These are phyloP conservation scores for Paraconiothyrium sp. DNA, from an alignment of 2,329 filamentous ascomycete species.

Conservation along the genomic window DNA sequence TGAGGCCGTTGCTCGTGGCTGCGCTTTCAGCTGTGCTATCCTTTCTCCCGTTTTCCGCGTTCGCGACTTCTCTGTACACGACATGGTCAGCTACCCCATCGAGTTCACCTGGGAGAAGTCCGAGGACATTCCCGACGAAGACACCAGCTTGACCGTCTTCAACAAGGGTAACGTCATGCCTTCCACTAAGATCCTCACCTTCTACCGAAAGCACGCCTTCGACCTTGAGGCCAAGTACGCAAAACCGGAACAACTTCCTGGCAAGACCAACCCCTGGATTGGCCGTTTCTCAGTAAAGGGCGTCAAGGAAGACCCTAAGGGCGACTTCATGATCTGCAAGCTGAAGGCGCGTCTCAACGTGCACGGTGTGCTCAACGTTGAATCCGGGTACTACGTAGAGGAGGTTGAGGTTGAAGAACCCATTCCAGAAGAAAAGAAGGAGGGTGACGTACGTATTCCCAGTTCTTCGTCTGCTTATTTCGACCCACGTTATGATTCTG, in stretches of 20 bases:
- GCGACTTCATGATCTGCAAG: conserved; percentile 99
- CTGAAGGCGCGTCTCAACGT: conserved; percentile 97
- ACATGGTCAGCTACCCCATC: conserved; percentile 97
- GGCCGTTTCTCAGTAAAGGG: conserved; percentile 98
- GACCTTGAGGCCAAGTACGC: conserved; percentile 95
- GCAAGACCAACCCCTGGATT: conserved; percentile 93
- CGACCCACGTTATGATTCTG: conserved; percentile 30
- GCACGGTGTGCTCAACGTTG: conserved; percentile 94
- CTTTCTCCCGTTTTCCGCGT: conserved; percentile 98
- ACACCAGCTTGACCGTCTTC: conserved; percentile 96
- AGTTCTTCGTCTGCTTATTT: conserved; percentile 25
- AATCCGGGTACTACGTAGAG: conserved; percentile 97
- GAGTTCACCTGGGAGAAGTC: conserved; percentile 99
- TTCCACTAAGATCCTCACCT: conserved; percentile 98
- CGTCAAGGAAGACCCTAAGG: conserved; percentile 90
- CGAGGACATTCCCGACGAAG: conserved; percentile 96
- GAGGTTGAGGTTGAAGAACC: conserved; percentile 97
- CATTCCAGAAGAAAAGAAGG: conserved; percentile 72
- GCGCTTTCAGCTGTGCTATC: conserved; percentile 97
- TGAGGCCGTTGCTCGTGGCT: conserved; percentile 94
- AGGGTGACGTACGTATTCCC: conserved; percentile 73
- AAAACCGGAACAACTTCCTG: conserved; percentile 84
- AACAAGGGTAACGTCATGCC: conserved; percentile 97
- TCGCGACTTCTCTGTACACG: conserved; percentile 96
- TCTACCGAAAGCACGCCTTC: conserved; percentile 98